Conservation (phyloP, 768 basidiomycete genomes). For the Kwoniella europaea region DNA sequence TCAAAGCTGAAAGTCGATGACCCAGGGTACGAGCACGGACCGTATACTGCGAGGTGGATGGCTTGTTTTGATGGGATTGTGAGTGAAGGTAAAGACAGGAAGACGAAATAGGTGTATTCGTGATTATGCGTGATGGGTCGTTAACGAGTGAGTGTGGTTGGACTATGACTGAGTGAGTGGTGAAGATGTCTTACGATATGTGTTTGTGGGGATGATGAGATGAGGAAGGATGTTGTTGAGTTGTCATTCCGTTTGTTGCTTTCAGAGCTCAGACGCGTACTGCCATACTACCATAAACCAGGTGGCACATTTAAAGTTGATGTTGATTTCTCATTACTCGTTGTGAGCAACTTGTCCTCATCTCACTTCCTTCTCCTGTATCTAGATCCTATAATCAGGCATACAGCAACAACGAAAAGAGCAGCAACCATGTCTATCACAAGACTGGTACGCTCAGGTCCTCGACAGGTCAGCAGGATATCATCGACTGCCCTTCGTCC, state of each 20-base stretch:
- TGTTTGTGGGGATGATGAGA: neutral
- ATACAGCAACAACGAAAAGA: neutral
- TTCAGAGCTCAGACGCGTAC: conserved; percentile 15
- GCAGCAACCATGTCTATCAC: conserved; percentile 12
- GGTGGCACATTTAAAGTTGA: conserved; percentile 12
- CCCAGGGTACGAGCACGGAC: conserved; percentile 3
- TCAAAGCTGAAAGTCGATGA: neutral
- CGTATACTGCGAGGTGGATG: neutral
- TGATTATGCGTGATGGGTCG: conserved; percentile 4
- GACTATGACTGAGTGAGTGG: no score
- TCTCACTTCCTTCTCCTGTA: neutral
- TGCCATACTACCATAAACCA: no score
- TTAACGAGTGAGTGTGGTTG: neutral
- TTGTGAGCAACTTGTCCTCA: neutral
- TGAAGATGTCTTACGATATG: no score
- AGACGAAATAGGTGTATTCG: neutral
- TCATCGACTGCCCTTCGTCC: neutral
- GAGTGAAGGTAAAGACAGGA: neutral
- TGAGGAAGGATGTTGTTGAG: neutral
- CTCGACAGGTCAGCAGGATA: neutral
- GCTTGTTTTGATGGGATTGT: neutral
- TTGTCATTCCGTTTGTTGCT: neutral
- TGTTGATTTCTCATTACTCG: conserved; percentile 14
- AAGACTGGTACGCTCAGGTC: conserved; percentile 15
- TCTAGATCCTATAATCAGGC: no score